A percentile compares a stretch with the other conserved stretches of the same genome.
Evolutionary conservation across 129 eudicot species (phyloP).

Genomic region (Cynara cardunculus): DNA sequence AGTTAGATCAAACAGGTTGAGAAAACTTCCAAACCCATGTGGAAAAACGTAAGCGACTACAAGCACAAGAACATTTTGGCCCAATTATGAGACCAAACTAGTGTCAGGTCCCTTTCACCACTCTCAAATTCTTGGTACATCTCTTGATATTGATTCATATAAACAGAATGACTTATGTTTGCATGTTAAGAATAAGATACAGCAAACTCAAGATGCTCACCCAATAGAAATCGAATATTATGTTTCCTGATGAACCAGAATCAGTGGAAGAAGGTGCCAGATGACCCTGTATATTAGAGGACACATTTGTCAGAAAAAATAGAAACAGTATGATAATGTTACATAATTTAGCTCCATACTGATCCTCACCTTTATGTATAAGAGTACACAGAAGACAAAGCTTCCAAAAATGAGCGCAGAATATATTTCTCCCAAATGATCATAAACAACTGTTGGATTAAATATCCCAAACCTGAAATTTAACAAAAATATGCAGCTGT

Average conservation of each 20-base stretch:
- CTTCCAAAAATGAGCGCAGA: conserved; percentile 94
- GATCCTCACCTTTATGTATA: conserved; percentile 73
- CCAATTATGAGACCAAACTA: not conserved
- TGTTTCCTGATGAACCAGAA: conserved; percentile 91
- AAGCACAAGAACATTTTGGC: not conserved
- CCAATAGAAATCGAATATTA: conserved; percentile 97
- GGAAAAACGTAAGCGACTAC: not conserved
- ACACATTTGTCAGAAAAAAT: conserved; percentile 23
- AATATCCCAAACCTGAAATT: conserved; percentile 85
- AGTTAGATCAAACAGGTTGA: not conserved
- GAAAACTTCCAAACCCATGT: not conserved
- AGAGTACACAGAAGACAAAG: conserved; percentile 72
- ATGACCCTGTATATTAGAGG: conserved; percentile 57
- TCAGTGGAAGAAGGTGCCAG: conserved; percentile 90
- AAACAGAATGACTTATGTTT: not conserved
- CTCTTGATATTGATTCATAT: not conserved
- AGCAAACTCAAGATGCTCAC: conserved; percentile 36
- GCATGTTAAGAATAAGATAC: not conserved
- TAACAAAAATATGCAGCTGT: not conserved
- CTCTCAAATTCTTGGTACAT: not conserved
- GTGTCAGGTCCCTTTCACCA: not conserved
- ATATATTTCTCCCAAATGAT: conserved; percentile 89
- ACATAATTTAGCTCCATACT: not conserved
- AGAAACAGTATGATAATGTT: conserved; percentile 2
- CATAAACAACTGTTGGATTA: conserved; percentile 81